These are phyloP conservation scores for Suhomyces anneliseae DNA, from an alignment of 1,139 yeast species.

Conservation along the genomic window DNA sequence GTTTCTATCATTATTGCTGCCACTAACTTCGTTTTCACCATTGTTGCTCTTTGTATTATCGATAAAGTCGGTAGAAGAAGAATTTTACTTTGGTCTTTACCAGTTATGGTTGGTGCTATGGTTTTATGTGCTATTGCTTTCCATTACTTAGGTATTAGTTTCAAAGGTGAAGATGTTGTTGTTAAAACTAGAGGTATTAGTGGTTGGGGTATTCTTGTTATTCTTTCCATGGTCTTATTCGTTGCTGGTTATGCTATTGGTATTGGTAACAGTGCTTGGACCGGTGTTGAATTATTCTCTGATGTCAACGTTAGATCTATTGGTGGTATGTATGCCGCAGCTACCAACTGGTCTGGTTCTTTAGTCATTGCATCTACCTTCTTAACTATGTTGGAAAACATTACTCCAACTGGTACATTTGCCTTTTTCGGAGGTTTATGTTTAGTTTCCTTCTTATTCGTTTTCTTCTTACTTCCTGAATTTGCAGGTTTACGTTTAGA, in stretches of 20 bases:
- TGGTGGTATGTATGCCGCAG: conserved; percentile 91
- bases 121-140: conserved; percentile 83
- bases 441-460: conserved; percentile 65
- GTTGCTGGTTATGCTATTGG: conserved; percentile 93
- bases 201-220: conserved; percentile 86
- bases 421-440: conserved; percentile 85
- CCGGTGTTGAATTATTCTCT: conserved; percentile 91
- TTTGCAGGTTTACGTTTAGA: conserved; percentile 86
- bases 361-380: conserved; percentile 87
- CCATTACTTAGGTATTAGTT: conserved; percentile 70
- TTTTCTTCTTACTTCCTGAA: conserved; percentile 87
- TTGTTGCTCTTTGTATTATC: conserved; percentile 77
- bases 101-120: conserved; percentile 77
- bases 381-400: conserved; percentile 87
- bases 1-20: conserved; percentile 94
- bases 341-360: conserved; percentile 95
- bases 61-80: conserved; percentile 85
- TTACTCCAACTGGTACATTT: conserved; percentile 94
- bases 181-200: conserved; percentile 49
- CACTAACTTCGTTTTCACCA: conserved; percentile 83
- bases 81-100: conserved; percentile 70
- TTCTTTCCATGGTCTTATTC: conserved; percentile 79
- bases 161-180: conserved; percentile 43
- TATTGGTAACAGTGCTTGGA: conserved; percentile 98
- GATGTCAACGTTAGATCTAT: conserved; percentile 85